Base-by-base conservation (phyloP, 176 grass and related monocot species). In the Cymbopogon citratus region DNA sequence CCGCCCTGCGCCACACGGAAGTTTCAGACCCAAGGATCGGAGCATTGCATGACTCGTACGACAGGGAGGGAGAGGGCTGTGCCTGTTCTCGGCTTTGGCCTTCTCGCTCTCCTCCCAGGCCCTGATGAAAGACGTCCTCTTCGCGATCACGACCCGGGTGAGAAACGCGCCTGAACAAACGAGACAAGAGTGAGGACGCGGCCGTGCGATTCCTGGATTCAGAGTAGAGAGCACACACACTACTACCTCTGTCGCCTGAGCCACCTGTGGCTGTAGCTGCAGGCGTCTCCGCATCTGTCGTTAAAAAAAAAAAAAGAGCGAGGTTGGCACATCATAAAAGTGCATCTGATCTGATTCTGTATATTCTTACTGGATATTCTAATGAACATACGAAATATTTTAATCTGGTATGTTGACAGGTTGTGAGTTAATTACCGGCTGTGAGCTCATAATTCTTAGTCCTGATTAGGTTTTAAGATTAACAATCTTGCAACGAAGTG, bases 51-150 rank as follows among this genome's bases (percentile, higher is more conserved):
- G 25, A 73, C 52, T 15, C 19, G 25, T 63, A 66, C 10, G 36
- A 59, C 19, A 72, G 34, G 69, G 62, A 1, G 24, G 66, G 34
- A 74, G 51, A 1, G 21, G 4, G 19, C 33, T 77, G 82, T 54
- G 89, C 87, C 64, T 87, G 86, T 92, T 92, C 19, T 94, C 82
- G 36, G 65, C 85, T 76, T 92, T 94, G 75, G 92, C 87, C 85
- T 81, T 94, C 81, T 92, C 87, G 64, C 43, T 92, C 69, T 94
- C 92, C 75, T 94, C 92, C 92, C 92, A 94, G 1, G 92, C 92
- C 31, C 63, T 90, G 76, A 94, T 90, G 69, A 94, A 35, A 13
- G 85, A 87, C 3, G 81, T 80, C 73, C 57, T 87, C 69, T 92
- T 90, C 44, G 91, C 79, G n/a, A 61, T 81, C 12, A 77, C 90